phyloP scores from a whole-genome alignment of 306 rosid genomes.

The Pachyrhizus erosus region DNA sequence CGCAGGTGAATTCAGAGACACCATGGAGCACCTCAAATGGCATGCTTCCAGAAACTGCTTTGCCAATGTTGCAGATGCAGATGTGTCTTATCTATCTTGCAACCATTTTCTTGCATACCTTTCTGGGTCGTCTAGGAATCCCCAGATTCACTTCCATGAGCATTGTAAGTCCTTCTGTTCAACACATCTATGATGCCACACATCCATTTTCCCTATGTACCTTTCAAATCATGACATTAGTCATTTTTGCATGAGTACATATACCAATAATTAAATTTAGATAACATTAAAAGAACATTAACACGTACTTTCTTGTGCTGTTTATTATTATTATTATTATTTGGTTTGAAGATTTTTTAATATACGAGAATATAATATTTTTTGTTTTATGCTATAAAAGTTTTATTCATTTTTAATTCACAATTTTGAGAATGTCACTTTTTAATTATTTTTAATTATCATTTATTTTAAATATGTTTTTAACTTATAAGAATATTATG shows the following conservation, averaged over 20 bases:
- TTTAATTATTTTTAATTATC: not conserved
- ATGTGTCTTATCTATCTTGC: conserved; percentile 38
- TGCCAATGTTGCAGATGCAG: conserved; percentile 47
- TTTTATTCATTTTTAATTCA: not conserved
- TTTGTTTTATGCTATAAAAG: not conserved
- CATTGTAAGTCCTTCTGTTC: conserved; percentile 42
- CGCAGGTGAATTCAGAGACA: conserved; percentile 38
- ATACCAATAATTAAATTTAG: not conserved
- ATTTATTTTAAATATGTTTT: not conserved
- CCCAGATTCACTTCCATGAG: conserved; percentile 53
- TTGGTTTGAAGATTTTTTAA: no score
- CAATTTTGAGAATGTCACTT: not conserved
- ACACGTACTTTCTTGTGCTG: not conserved
- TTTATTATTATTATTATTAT: not conserved
- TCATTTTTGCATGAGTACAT: not conserved
- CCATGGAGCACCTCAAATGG: not conserved
- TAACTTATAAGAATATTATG: no score
- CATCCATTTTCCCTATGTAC: not conserved
- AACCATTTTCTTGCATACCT: conserved; percentile 32
- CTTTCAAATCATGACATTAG: not conserved
- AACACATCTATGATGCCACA: not conserved
- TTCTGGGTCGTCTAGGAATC: conserved; percentile 45
- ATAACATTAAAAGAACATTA: not conserved
- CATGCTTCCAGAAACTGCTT: not conserved
- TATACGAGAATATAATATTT: not conserved